A percentile compares a stretch with the other conserved stretches of the same genome.
These are phyloP conservation scores for Calonectria henricotiae DNA, from an alignment of 2,329 filamentous ascomycete species.

Conservation along the genomic window DNA sequence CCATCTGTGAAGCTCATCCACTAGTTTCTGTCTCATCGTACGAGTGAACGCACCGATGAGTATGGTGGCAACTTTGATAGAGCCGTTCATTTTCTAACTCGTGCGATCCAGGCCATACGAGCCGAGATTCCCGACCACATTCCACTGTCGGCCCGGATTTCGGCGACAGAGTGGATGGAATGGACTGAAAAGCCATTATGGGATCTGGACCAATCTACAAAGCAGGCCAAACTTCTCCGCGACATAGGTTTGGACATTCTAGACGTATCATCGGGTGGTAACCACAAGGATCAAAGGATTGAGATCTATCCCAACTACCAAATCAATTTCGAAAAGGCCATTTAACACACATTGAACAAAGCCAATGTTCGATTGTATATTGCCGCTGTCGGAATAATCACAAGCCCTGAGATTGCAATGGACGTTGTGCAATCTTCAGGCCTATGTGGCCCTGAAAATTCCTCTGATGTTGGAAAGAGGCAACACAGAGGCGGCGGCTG, in stretches of 20 bases:
- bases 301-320: conserved; percentile 78
- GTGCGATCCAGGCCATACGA: conserved; percentile 55
- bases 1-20: conserved; percentile 64
- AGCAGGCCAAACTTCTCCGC: conserved; percentile 70
- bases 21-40: conserved; percentile 72
- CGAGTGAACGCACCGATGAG: conserved; percentile 70
- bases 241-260: conserved; percentile 84
- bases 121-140: conserved; percentile 67
- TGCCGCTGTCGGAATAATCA: conserved; percentile 10
- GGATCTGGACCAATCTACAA: conserved; percentile 72
- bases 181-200: conserved; percentile 67
- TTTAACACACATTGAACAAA: conserved; percentile 58
- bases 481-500: too few species aligned
- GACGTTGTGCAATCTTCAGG: neutral
- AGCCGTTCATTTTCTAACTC: conserved; percentile 69
- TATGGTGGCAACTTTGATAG: conserved; percentile 78
- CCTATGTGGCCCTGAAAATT: neutral
- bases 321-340: conserved; percentile 75
- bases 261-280: conserved; percentile 85
- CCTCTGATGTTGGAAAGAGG: too few species aligned
- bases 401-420: neutral
- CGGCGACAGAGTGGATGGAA: conserved; percentile 58
- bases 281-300: conserved; percentile 74
- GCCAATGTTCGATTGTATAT: neutral
- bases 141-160: conserved; percentile 73